Evolutionary conservation across 805 yeast species (phyloP).

Genomic region (Yarrowia bubula): DNA sequence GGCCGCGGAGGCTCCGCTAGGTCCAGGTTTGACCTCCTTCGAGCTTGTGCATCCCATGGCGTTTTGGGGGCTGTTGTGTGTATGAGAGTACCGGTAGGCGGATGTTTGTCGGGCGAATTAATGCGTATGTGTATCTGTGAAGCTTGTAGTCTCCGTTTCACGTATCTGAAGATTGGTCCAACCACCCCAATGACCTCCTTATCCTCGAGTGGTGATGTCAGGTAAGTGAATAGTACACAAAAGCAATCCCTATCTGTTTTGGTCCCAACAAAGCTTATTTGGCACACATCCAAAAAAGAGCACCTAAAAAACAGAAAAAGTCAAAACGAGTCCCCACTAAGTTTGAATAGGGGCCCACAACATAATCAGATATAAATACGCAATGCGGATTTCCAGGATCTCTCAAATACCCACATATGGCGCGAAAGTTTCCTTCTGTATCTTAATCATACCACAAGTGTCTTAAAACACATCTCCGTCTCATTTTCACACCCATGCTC

Average conservation of each 20-base stretch:
- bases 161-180: slow-evolving; percentile 4
- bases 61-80: not conserved
- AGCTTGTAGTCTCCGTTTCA: not conserved
- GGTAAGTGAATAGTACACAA: not conserved
- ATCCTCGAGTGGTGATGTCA: slow-evolving; percentile 8
- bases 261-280: slow-evolving; percentile 21
- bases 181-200: slow-evolving; percentile 18
- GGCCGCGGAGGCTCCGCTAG: not conserved
- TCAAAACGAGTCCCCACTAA: not conserved
- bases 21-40: slow-evolving; percentile 7
- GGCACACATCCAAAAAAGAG: not conserved
- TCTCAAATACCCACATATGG: no score
- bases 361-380: not conserved
- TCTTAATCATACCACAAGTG: not conserved
- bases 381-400: no score
- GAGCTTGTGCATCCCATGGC: slow-evolving; percentile 23
- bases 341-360: not conserved
- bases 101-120: not conserved
- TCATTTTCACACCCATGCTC: not conserved
- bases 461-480: not conserved
- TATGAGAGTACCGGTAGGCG: not conserved
- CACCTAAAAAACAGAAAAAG: not conserved
- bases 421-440: no score
- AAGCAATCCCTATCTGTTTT: slow-evolving; percentile 18
- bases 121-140: not conserved